Evolutionary conservation across 179 eudicot species (phyloP).

Genomic region (Gypsophila paniculata): DNA sequence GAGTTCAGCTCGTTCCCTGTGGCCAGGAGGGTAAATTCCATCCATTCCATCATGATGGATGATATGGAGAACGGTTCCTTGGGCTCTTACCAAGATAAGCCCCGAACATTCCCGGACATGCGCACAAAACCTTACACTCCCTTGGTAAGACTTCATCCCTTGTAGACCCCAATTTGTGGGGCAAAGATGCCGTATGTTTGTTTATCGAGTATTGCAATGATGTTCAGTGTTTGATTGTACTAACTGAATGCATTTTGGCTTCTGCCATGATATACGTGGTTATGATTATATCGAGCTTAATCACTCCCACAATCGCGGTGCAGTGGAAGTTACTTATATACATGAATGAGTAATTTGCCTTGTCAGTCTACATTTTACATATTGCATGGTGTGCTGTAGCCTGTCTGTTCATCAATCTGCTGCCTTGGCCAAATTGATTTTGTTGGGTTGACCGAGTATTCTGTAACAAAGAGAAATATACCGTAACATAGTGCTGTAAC

Average conservation of each 20-base stretch:
- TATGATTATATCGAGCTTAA: not conserved
- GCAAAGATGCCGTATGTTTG: constrained; percentile 11
- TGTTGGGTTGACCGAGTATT: too few species aligned
- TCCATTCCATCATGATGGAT: constrained; percentile 72
- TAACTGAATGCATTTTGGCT: not conserved
- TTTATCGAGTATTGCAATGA: constrained; percentile 5
- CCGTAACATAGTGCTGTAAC: too few species aligned
- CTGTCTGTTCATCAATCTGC: not conserved
- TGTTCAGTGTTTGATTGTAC: not conserved
- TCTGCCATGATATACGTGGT: not conserved
- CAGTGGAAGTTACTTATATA: not conserved
- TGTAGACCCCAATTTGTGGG: constrained; percentile 14
- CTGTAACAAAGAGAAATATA: too few species aligned
- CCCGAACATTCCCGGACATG: constrained; percentile 89
- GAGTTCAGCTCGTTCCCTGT: constrained; percentile 61
- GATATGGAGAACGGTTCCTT: constrained; percentile 74
- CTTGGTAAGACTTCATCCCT: constrained; percentile 48
- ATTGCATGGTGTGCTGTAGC: not conserved
- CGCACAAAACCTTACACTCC: constrained; percentile 81
- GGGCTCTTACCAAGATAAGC: constrained; percentile 74
- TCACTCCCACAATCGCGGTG: not conserved
- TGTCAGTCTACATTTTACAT: not conserved
- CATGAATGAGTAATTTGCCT: not conserved
- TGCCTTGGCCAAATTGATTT: not conserved
- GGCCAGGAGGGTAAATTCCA: constrained; percentile 69